Conservation (phyloP, 768 basidiomycete genomes). For the Rhodotorula kratochvilovae region DNA sequence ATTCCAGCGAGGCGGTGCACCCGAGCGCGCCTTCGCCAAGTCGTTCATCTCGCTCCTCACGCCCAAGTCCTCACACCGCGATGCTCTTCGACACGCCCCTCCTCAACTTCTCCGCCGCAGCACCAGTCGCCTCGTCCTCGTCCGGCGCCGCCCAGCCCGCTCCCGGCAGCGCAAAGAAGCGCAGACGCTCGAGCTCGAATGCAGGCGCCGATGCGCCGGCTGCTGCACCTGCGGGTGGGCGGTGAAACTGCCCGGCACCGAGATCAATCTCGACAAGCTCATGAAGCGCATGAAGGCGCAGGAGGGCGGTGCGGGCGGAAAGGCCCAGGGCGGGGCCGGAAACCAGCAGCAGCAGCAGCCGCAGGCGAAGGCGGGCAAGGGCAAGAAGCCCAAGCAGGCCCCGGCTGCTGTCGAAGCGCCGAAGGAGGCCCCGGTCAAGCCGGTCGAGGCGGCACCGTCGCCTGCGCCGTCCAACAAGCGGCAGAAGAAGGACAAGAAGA, state of each 20-base stretch:
- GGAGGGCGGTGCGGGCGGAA: constrained; percentile 1
- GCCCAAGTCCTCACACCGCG: neutral
- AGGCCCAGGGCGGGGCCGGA: constrained; percentile 2
- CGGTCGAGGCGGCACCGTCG: neutral
- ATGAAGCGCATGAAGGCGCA: constrained; percentile 53
- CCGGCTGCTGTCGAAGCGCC: neutral
- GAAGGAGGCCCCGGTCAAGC: neutral
- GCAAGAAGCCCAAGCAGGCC: constrained; percentile 9
- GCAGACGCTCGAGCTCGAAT: constrained; percentile 13
- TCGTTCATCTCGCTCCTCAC: neutral
- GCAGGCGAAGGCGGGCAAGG: neutral
- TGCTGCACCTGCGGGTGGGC: constrained; percentile 44
- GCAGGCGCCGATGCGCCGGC: neutral
- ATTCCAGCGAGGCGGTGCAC: neutral
- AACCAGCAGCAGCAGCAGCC: constrained; percentile 1
- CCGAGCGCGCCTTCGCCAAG: neutral
- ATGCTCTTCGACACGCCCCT: constrained; percentile 40
- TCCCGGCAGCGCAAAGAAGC: constrained; percentile 21
- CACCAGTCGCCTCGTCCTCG: constrained; percentile 11
- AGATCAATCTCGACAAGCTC: constrained; percentile 61
- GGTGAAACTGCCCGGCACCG: constrained; percentile 46
- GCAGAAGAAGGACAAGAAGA: constrained; percentile 15
- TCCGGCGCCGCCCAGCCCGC: neutral
- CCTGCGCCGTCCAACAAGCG: neutral
- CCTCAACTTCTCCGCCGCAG: constrained; percentile 10